These are phyloP conservation scores for Pholiota microspora DNA, from an alignment of 768 basidiomycete species.

Conservation along the genomic window DNA sequence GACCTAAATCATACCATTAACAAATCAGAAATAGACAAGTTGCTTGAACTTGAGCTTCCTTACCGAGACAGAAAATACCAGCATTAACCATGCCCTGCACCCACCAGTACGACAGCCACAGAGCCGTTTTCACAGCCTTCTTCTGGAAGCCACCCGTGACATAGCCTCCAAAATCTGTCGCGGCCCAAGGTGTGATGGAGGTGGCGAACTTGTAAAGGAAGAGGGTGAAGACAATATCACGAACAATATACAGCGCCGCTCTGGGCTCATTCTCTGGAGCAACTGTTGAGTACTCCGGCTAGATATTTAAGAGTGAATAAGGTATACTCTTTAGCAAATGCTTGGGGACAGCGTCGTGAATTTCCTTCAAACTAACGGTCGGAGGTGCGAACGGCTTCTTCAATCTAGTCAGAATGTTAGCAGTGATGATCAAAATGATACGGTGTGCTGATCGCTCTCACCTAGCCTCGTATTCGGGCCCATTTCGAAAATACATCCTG, in stretches of 20 bases:
- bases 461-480: conserved; percentile 42
- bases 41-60: conserved; percentile 6
- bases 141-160: conserved; percentile 30
- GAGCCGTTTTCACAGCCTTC: conserved; percentile 24
- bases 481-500: conserved; percentile 29
- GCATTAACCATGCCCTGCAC: conserved; percentile 50
- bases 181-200: conserved; percentile 39
- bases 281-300: background rate
- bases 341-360: conserved; percentile 56
- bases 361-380: conserved; percentile 46
- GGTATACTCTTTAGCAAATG: conserved; percentile 42
- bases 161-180: conserved; percentile 36
- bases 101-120: conserved; percentile 52
- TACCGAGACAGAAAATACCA: conserved; percentile 54
- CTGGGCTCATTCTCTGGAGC: conserved; percentile 33
- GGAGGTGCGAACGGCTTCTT: conserved; percentile 48
- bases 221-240: conserved; percentile 41
- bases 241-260: conserved; percentile 40
- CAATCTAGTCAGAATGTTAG: conserved; percentile 24
- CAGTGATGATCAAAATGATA: background rate
- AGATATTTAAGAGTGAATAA: background rate
- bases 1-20: conserved; percentile 24
- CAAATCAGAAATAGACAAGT: background rate
- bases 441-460: conserved; percentile 6
- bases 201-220: conserved; percentile 43